Conservation (phyloP, 176 grass and related monocot species). For the Thinopyrum elongatum region DNA sequence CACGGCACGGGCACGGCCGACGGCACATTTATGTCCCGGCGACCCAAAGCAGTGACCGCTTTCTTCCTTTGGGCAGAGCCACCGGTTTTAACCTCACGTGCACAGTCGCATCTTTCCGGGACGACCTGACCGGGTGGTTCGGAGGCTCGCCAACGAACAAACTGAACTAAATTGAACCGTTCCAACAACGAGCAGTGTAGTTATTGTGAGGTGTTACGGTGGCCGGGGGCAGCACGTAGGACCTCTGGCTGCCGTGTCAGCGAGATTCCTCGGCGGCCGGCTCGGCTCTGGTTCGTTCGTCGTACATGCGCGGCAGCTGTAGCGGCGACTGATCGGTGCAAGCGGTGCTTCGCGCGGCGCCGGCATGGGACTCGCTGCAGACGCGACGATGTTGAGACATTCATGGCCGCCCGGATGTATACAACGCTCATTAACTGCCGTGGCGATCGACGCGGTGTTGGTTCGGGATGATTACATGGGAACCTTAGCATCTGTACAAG, state of each 20-base stretch:
- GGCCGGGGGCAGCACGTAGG: not conserved
- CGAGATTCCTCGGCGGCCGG: not conserved
- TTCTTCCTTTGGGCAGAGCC: not conserved
- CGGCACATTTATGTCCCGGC: not conserved
- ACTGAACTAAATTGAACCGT: not conserved
- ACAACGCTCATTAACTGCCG: not conserved
- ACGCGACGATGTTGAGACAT: not conserved
- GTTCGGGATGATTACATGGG: not conserved
- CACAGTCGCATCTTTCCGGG: not conserved
- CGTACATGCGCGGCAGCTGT: not conserved
- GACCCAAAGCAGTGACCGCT: not conserved
- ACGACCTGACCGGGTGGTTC: not conserved
- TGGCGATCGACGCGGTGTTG: constrained; percentile 5
- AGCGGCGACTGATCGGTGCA: not conserved
- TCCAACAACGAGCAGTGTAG: not conserved
- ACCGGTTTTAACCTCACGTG: not conserved
- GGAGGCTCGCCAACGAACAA: not conserved
- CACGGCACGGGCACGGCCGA: not conserved
- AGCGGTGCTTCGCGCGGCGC: not conserved
- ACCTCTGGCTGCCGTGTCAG: not conserved
- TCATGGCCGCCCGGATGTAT: not conserved
- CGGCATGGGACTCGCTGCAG: not conserved
- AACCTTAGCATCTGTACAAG: too few relatives aligned
- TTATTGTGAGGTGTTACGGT: not conserved
- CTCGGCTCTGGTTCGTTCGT: not conserved